phyloP scores from a whole-genome alignment of 805 yeast genomes.

The Lipomyces sp. region DNA sequence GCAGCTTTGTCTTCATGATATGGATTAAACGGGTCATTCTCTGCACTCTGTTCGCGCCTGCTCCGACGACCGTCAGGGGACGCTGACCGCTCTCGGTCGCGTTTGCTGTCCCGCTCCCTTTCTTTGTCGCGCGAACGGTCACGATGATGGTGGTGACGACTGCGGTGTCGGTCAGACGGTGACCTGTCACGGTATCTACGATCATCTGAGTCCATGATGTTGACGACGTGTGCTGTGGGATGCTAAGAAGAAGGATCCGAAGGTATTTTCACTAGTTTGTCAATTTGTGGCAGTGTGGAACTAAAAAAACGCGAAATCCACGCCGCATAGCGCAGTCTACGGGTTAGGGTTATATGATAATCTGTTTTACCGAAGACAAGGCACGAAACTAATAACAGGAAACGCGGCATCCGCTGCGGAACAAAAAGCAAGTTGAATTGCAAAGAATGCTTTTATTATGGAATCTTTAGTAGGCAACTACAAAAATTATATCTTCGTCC shows the following conservation, averaged over 20 bases:
- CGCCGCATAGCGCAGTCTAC: neutral
- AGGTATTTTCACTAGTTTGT: neutral
- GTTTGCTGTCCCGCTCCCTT: constrained; percentile 29
- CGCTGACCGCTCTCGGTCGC: constrained; percentile 30
- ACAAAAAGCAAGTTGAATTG: too few species aligned
- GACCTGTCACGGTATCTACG: constrained; percentile 10
- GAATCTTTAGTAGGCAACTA: too few species aligned
- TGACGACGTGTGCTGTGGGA: neutral
- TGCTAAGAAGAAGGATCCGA: neutral
- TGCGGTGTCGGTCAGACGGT: constrained; percentile 8
- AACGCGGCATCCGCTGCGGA: too few species aligned
- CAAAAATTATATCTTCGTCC: too few species aligned
- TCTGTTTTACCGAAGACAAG: too few species aligned
- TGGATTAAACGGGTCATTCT: neutral
- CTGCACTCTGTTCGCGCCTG: neutral
- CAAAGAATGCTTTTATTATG: neutral
- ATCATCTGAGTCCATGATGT: constrained; percentile 7
- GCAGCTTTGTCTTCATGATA: constrained; percentile 19
- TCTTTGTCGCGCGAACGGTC: constrained; percentile 26
- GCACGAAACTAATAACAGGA: too few species aligned
- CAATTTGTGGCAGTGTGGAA: neutral
- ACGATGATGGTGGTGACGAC: constrained; percentile 12
- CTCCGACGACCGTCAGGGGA: constrained; percentile 22
- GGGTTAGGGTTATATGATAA: neutral
- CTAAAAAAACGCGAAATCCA: neutral